These are phyloP conservation scores for Pythium grandisporangium DNA, from an alignment of 352 stramenopile species.

Conservation along the genomic window DNA sequence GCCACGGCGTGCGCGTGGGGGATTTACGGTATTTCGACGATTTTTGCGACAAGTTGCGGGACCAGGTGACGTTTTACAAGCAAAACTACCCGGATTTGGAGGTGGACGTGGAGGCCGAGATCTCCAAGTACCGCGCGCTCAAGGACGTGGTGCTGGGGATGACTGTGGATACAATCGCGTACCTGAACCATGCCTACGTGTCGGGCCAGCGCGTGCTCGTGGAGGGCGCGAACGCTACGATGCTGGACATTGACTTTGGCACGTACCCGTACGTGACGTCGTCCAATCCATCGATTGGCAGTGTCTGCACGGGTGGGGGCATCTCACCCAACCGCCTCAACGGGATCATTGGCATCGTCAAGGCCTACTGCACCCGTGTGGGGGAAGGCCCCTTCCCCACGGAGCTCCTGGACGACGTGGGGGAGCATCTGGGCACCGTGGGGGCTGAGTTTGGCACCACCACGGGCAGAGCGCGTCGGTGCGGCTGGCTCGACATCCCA, in stretches of 20 bases:
- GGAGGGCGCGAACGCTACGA: conserved; percentile 98
- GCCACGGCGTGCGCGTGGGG: conserved; percentile 96
- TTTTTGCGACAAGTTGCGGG: conserved; percentile 86
- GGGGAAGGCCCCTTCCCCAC: conserved; percentile 99
- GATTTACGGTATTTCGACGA: conserved; percentile 90
- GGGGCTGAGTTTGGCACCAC: conserved; percentile 98
- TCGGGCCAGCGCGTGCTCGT: conserved; percentile 96
- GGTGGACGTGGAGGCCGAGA: conserved; percentile 77
- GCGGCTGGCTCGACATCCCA: conserved; percentile 98
- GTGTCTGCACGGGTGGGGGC: conserved; percentile 94
- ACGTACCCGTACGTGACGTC: conserved; percentile 99
- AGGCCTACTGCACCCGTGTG: conserved; percentile 99
- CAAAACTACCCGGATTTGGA: conserved; percentile 79
- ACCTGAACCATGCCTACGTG: conserved; percentile 95
- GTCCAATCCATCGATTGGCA: conserved; percentile 96
- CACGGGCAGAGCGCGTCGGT: conserved; percentile 95
- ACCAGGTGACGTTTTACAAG: conserved; percentile 90
- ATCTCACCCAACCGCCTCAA: conserved; percentile 90
- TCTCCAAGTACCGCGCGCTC: conserved; percentile 74
- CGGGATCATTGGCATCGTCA: conserved; percentile 97
- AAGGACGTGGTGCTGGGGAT: conserved; percentile 82
- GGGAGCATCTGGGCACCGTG: conserved; percentile 86
- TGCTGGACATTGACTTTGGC: conserved; percentile 99
- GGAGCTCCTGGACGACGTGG: conserved; percentile 90
- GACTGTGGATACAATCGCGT: conserved; percentile 95